Percentiles rank a stretch among this genome's conserved stretches.
Conservation (phyloP, 805 yeast genomes). For the Yarrowia bubula region DNA sequence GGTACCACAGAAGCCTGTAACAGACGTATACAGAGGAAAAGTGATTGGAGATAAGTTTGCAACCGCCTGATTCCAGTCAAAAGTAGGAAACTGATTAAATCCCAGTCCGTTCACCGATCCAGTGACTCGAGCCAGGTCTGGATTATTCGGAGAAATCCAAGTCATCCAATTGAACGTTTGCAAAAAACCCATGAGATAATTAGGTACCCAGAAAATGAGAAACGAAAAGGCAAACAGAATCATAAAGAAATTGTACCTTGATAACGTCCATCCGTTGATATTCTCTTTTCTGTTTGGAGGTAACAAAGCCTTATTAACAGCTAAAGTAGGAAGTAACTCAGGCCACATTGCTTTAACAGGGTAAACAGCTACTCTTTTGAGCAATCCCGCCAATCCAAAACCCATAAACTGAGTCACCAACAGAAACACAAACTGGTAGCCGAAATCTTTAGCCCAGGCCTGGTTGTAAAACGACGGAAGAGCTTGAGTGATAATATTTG, state of each 20-base stretch:
- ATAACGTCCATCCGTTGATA: conserved; percentile 59
- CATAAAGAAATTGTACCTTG: conserved; percentile 51
- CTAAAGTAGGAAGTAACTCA: conserved; percentile 47
- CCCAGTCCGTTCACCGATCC: conserved; percentile 51
- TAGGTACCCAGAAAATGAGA: conserved; percentile 66
- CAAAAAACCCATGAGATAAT: conserved; percentile 52
- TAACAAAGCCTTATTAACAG: conserved; percentile 50
- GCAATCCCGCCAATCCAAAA: conserved; percentile 62
- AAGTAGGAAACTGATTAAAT: conserved; percentile 51
- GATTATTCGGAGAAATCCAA: conserved; percentile 56
- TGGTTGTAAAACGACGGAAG: conserved; percentile 36
- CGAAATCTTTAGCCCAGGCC: conserved; percentile 41
- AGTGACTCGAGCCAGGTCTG: conserved; percentile 49
- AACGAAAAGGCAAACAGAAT: conserved; percentile 45
- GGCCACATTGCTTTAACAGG: conserved; percentile 57
- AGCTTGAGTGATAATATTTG: conserved; percentile 33
- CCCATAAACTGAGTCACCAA: conserved; percentile 62
- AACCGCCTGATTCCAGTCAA: conserved; percentile 55
- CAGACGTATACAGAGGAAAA: conserved; percentile 43
- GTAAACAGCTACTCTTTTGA: conserved; percentile 56
- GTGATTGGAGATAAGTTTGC: conserved; percentile 55
- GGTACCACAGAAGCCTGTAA: conserved; percentile 44
- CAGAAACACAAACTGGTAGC: conserved; percentile 54
- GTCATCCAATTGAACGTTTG: conserved; percentile 56
- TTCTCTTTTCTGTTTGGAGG: conserved; percentile 43